phyloP scores from a whole-genome alignment of 2,329 filamentous ascomycete genomes.

The Fusarium oligoseptatum region DNA sequence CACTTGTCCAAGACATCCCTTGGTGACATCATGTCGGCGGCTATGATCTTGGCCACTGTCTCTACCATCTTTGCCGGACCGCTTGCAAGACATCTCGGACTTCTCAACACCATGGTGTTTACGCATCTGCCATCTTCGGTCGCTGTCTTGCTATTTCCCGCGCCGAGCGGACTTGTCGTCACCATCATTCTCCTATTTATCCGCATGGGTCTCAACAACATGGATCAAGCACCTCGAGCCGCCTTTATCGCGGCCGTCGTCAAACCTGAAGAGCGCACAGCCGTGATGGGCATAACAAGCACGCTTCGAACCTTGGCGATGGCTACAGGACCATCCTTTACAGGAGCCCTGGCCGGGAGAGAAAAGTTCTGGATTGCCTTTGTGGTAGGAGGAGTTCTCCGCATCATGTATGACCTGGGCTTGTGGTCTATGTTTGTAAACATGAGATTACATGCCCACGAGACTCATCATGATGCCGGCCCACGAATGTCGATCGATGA shows the following conservation, averaged over 20 bases:
- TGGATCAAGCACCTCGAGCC: constrained; percentile 76
- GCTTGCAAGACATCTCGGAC: constrained; percentile 68
- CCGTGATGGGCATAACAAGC: constrained; percentile 77
- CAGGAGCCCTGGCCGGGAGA: constrained; percentile 66
- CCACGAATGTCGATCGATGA: constrained; percentile 27
- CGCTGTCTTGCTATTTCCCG: constrained; percentile 71
- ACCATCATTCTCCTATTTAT: constrained; percentile 70
- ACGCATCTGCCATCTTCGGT: constrained; percentile 73
- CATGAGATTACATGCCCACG: constrained; percentile 64
- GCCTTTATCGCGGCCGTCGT: constrained; percentile 78
- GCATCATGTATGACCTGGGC: constrained; percentile 70
- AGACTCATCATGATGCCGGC: constrained; percentile 36
- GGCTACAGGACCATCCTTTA: constrained; percentile 66
- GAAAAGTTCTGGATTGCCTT: constrained; percentile 73
- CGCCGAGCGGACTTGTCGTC: constrained; percentile 63
- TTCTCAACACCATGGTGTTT: constrained; percentile 75
- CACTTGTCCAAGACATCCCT: constrained; percentile 67
- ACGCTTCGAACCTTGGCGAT: constrained; percentile 72
- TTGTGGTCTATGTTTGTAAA: constrained; percentile 71
- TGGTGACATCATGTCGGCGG: constrained; percentile 69
- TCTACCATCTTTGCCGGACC: constrained; percentile 70
- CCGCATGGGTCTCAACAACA: constrained; percentile 73
- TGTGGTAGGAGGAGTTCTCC: constrained; percentile 65
- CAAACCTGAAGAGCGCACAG: constrained; percentile 73
- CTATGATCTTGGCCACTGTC: constrained; percentile 66